Conservation (phyloP, 106 monocot species). For the Dendrobium huoshanense region DNA sequence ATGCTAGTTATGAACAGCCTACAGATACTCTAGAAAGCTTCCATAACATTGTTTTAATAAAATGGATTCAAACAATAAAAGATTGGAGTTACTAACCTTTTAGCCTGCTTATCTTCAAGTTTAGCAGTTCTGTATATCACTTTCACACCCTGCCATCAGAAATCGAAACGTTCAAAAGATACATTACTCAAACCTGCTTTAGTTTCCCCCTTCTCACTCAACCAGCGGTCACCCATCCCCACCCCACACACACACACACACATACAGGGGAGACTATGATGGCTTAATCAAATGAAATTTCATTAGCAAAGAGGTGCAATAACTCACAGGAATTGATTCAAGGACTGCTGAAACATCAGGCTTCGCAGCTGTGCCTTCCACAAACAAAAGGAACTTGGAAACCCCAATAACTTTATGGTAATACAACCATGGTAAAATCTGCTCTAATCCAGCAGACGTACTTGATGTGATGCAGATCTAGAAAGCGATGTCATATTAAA, state of each 20-base stretch:
- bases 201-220: not conserved
- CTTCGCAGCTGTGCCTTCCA: conserved; percentile 78
- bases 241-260: too few relatives aligned
- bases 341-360: conserved; percentile 56
- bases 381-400: conserved; percentile 66
- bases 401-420: conserved; percentile 81
- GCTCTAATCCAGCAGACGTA: conserved; percentile 72
- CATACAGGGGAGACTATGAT: not conserved
- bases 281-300: not conserved
- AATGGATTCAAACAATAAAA: not conserved
- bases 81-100: conserved; percentile 37
- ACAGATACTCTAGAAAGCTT: too few relatives aligned
- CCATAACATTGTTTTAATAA: not conserved
- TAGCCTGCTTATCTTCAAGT: conserved; percentile 69
- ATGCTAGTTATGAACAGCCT: too few relatives aligned
- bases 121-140: conserved; percentile 69
- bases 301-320: not conserved
- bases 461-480: conserved; percentile 78
- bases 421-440: conserved; percentile 81
- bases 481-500: not conserved
- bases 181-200: not conserved
- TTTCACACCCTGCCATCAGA: conserved; percentile 55
- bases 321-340: conserved; percentile 70
- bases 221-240: not conserved
- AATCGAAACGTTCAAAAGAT: not conserved